phyloP scores from a whole-genome alignment of 225 moss, liverwort and hornwort genomes.

The Neckera pumila region DNA sequence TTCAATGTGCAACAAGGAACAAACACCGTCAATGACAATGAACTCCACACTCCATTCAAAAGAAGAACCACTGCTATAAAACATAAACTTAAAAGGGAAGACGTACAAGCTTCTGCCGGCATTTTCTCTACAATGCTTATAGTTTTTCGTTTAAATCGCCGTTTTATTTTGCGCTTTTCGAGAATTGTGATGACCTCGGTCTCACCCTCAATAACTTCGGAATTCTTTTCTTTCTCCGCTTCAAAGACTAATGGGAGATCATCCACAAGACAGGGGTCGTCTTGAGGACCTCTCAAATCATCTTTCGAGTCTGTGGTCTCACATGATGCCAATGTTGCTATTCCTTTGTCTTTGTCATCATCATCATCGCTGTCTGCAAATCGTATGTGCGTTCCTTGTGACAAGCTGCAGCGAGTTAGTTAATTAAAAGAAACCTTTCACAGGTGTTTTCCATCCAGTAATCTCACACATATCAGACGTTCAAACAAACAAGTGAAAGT shows the following conservation, averaged over 20 bases:
- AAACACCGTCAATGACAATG: background rate
- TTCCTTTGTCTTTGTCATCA: background rate
- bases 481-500: background rate
- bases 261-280: background rate
- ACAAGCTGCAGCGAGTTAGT: background rate
- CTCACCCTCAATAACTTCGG: background rate
- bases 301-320: background rate
- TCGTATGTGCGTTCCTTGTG: slow-evolving; percentile 54
- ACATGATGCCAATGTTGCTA: background rate
- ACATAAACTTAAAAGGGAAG: background rate
- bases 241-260: background rate
- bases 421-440: background rate
- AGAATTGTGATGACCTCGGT: background rate
- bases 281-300: background rate
- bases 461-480: background rate
- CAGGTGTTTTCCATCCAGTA: background rate
- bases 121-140: slow-evolving; percentile 13
- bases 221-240: background rate
- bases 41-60: background rate
- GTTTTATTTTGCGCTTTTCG: slow-evolving; percentile 6
- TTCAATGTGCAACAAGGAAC: background rate
- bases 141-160: slow-evolving; percentile 11
- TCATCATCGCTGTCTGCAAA: slow-evolving; percentile 55
- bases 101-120: slow-evolving; percentile 43
- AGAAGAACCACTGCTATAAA: background rate